phyloP scores from a whole-genome alignment of 1,284 basidiomycete genomes.

The Entoloma clypeatum region DNA sequence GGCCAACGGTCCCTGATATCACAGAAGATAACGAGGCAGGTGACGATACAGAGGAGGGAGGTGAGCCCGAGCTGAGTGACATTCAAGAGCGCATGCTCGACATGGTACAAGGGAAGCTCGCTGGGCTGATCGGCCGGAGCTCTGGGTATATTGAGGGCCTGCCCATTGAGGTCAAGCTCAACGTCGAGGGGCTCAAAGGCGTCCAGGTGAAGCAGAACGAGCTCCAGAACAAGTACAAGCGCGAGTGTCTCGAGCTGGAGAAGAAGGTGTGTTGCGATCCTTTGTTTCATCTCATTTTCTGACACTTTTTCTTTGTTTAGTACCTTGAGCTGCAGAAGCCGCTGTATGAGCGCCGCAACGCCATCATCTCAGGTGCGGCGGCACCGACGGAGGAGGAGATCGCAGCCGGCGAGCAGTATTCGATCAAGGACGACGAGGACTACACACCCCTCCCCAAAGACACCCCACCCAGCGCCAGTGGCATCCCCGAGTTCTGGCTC shows the following conservation, averaged over 20 bases:
- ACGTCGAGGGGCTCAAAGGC: conserved; percentile 91
- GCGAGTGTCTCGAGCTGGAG: conserved; percentile 94
- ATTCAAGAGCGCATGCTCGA: conserved; percentile 37
- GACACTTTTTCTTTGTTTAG: conserved; percentile 35
- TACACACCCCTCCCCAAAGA: conserved; percentile 57
- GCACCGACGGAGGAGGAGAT: conserved; percentile 83
- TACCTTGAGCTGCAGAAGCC: conserved; percentile 85
- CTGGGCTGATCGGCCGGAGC: conserved; percentile 41
- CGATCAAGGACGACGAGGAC: conserved; percentile 65
- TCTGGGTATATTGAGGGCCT: conserved; percentile 70
- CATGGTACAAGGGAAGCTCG: conserved; percentile 44
- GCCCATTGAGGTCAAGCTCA: conserved; percentile 78
- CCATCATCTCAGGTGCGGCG: conserved; percentile 77
- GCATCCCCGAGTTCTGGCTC: conserved; percentile 97
- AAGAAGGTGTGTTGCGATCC: conserved; percentile 71
- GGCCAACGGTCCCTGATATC: conserved; percentile 47
- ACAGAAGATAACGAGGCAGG: conserved; percentile 41
- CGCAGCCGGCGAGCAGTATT: conserved; percentile 70
- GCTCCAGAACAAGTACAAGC: conserved; percentile 94
- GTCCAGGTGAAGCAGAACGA: conserved; percentile 92
- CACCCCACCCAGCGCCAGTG: conserved; percentile 36
- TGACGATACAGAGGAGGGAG: conserved; percentile 28
- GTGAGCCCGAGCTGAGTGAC: conserved; percentile 25
- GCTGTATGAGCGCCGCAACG: conserved; percentile 83
- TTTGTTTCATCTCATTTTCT: conserved; percentile 8